Evolutionary conservation across 345 rosid species (phyloP).

Genomic region (Bruguiera parviflora): DNA sequence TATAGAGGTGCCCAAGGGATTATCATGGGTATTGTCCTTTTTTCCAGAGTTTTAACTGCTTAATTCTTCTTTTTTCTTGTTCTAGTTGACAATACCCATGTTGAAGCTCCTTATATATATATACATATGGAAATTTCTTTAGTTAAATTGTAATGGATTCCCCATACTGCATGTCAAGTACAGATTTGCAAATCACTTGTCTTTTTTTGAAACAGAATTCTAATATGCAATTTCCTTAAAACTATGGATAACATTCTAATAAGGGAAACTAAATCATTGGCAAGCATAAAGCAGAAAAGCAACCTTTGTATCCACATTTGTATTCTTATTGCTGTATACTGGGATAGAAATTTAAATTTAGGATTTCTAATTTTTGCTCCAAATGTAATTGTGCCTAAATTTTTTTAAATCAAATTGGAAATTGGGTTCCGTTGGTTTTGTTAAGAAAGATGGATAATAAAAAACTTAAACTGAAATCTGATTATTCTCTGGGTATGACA

Average conservation of each 20-base stretch:
- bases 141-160: background rate
- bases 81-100: background rate
- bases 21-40: slow-evolving; percentile 59
- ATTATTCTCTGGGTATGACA: too few species aligned
- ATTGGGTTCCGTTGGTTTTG: too few species aligned
- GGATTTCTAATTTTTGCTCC: too few species aligned
- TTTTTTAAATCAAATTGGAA: too few species aligned
- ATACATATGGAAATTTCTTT: background rate
- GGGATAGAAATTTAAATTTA: too few species aligned
- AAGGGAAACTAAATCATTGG: background rate
- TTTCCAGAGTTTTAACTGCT: background rate
- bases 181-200: background rate
- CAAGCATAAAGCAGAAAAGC: background rate
- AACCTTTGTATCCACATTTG: too few species aligned
- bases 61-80: slow-evolving; percentile 10
- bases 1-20: slow-evolving; percentile 98
- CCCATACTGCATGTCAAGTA: background rate
- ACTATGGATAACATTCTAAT: too few species aligned
- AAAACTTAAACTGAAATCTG: too few species aligned
- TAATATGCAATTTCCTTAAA: background rate
- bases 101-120: too few species aligned
- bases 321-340: too few species aligned
- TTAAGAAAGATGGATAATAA: too few species aligned
- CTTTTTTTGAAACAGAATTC: background rate
- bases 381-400: too few species aligned